Base-by-base conservation (phyloP, 495 filamentous ascomycete genomes). In the Daldinia childiae region DNA sequence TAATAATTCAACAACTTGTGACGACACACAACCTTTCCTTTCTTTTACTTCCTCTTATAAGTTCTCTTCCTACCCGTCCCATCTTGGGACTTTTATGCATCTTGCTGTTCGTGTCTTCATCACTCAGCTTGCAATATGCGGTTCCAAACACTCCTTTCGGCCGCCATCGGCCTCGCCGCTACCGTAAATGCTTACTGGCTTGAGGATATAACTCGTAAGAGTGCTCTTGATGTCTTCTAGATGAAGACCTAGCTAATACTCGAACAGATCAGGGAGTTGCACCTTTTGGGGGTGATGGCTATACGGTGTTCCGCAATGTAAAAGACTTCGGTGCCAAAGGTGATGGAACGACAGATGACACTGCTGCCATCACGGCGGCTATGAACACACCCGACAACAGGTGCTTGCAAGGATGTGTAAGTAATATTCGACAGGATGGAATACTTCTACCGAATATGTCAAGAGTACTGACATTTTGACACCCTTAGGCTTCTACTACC, bases 341-440 rank as follows among this genome's bases (percentile, higher is more conserved):
- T 88, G 83, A 83, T 69, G 82, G 82, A 26, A 66, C 74, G 27
- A 92, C 92, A 2, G 93, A 97, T 75, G 94, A 97, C 76, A 94
- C 93, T 2, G 88, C 77, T 38, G 93, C 94, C 0, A 96, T 97
- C 81, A 95, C 96, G 72, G 78, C 83, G 52, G 94, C 94, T 21
- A 92, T 97, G 72, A 86, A 87, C 21, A 87, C 88, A 21, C 88
- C 88, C 19, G 91, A 92, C 19, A 86, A 87, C 66, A 92, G 93
- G 14, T 97, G 94, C 74, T 91, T 90, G 43, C 84, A 89, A 67
- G 91, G 89, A n/a, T 88, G 82, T 74, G 82, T 83, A 78, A 78
- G 82, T 81, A n/a, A 56, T 52, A 32, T 6, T 48, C 38, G 1
- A 14, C 63, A 32, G 24, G 14, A 30, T 5, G 9, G 39, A 34